Base-by-base conservation (phyloP, 768 basidiomycete species). In the Tephrocybe sp. region DNA sequence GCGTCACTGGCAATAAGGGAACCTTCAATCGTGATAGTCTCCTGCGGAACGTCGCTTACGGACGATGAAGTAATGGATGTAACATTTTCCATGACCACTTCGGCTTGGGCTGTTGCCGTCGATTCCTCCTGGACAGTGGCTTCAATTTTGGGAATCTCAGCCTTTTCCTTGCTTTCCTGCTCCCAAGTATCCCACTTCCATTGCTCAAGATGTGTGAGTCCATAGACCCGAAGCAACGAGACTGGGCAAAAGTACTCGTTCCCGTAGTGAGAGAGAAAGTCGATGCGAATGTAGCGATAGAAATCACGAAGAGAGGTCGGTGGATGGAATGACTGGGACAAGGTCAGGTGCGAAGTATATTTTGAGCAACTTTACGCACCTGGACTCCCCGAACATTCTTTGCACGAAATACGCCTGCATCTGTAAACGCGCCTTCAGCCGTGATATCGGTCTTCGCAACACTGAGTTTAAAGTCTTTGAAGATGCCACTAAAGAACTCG, bases 401-500 rank as follows among this genome's bases (percentile, higher is more conserved):
- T n/a, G 88, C 93, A 15, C 79, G 78, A 62, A 89, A 90, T 0
- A 81, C 83, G 15, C 93, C 94, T 1, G 90, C 87, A 30, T 71
- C 73, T 12, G 77, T 80, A 89, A 91, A 93, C 20, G 74, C 81
- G 12, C 83, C 77, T 23, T 74, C 66, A 34, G 77, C 76, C 17
- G 75, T 78, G 7, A 80, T 78, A 57, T 88, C 88, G 8, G 86
- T 90, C 58, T 95, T 97, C 1, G 93, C 85, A 10, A 81, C 93
- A 66, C 88, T 90, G 41, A 98, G 85, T 4, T 79, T 79, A 55
- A 98, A 88, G 50, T 96, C 92, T 68, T 90, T 89, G 74, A 98
- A 95, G 12, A 97, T 90, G 1, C 95, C 94, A 57, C 89, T 92
- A 71, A 98, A 99, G 73, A 98, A 98, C 72, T 99, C 96, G 64